Percentiles rank a stretch among this genome's conserved stretches.
These are phyloP conservation scores for Talaromyces verruculosus DNA, from an alignment of 2,329 filamentous ascomycete genomes.

Conservation along the genomic window DNA sequence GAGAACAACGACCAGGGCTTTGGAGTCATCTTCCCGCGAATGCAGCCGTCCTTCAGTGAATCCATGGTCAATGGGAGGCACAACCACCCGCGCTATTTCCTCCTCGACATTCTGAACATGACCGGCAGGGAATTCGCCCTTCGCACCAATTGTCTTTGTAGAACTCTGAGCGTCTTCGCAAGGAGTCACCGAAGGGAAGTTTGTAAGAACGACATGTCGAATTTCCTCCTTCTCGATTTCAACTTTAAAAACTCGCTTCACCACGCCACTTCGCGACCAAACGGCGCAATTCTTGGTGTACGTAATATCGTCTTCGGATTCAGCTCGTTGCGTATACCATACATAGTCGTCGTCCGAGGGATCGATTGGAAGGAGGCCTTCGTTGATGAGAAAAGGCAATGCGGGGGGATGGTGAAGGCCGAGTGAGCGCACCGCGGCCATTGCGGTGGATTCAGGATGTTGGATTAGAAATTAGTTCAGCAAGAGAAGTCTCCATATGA, in stretches of 20 bases:
- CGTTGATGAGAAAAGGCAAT: constrained; percentile 77
- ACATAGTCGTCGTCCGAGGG: constrained; percentile 64
- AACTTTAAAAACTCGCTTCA: constrained; percentile 84
- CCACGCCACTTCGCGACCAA: constrained; percentile 83
- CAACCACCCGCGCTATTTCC: constrained; percentile 18
- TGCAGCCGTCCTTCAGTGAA: constrained; percentile 4
- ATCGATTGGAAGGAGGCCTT: constrained; percentile 71
- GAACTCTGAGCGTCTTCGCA: background rate
- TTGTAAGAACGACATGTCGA: constrained; percentile 80
- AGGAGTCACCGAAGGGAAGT: constrained; percentile 61
- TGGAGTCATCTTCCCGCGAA: constrained; percentile 30
- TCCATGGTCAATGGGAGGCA: constrained; percentile 26
- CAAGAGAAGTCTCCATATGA: constrained; percentile 9
- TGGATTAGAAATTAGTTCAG: background rate
- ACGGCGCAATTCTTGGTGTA: constrained; percentile 74
- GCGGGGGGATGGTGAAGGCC: constrained; percentile 87
- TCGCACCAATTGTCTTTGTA: background rate
- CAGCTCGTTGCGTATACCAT: constrained; percentile 64
- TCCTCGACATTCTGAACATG: background rate
- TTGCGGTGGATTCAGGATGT: constrained; percentile 43
- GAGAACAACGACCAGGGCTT: constrained; percentile 84
- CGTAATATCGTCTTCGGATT: constrained; percentile 70
- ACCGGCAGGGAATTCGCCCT: background rate
- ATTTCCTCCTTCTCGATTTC: constrained; percentile 83
- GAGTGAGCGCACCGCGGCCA: constrained; percentile 89